Evolutionary conservation across 441 rosid genomes (phyloP).

Genomic region (Heliophila coronopifolia): DNA sequence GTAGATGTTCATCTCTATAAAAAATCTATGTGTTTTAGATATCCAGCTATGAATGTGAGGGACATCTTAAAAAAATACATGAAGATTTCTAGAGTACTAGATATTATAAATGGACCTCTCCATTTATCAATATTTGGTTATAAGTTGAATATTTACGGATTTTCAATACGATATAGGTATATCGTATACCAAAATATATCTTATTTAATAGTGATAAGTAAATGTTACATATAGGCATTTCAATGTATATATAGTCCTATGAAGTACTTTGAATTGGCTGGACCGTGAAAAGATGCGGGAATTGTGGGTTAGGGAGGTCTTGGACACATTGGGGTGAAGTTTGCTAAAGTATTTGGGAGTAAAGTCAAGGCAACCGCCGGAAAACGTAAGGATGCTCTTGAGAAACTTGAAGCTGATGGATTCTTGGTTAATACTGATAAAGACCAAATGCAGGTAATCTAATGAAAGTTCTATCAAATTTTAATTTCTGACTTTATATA

Average conservation of each 20-base stretch:
- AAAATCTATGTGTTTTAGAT: too few relatives aligned
- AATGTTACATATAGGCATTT: slow-evolving; percentile 30
- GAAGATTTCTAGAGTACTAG: too few relatives aligned
- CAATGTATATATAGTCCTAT: slow-evolving; percentile 57
- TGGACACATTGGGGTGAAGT: slow-evolving; percentile 51
- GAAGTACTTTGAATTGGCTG: slow-evolving; percentile 38
- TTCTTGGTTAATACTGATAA: slow-evolving; percentile 35
- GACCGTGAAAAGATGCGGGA: slow-evolving; percentile 41
- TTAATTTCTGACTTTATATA: slow-evolving; percentile 2
- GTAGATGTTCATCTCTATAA: too few relatives aligned
- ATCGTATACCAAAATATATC: too few relatives aligned
- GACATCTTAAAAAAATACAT: too few relatives aligned
- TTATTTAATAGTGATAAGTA: too few relatives aligned
- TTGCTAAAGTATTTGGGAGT: slow-evolving; percentile 49
- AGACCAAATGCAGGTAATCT: slow-evolving; percentile 35
- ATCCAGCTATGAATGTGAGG: too few relatives aligned
- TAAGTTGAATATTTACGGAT: too few relatives aligned
- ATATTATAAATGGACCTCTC: too few relatives aligned
- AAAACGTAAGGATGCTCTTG: slow-evolving; percentile 42
- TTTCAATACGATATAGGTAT: too few relatives aligned
- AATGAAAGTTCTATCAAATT: not conserved
- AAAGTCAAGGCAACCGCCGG: slow-evolving; percentile 41
- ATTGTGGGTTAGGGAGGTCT: slow-evolving; percentile 58
- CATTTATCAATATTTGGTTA: too few relatives aligned
- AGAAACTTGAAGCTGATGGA: slow-evolving; percentile 41